These are phyloP conservation scores for Taphrina wiesneri DNA, from an alignment of 1,139 yeast species.

Conservation along the genomic window DNA sequence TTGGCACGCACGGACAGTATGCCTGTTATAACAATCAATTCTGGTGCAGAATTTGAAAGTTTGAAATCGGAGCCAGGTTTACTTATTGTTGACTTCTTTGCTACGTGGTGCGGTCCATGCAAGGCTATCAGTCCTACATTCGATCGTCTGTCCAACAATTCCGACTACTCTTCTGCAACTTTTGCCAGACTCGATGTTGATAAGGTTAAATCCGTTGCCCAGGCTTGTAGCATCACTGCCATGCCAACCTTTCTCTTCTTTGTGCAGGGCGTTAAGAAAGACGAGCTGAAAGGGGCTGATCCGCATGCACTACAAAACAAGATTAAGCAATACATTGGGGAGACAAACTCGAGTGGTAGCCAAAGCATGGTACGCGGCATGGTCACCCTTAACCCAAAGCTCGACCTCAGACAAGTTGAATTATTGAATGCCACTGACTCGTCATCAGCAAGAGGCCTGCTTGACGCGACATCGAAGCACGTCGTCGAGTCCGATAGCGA, in stretches of 20 bases:
- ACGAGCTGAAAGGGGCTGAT: slow-evolving; percentile 76
- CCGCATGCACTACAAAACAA: slow-evolving; percentile 32
- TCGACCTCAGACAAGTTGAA: slow-evolving; percentile 25
- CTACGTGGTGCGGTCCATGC: slow-evolving; percentile 95
- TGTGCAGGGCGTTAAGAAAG: slow-evolving; percentile 64
- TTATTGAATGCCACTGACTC: slow-evolving; percentile 13
- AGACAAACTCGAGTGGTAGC: background rate
- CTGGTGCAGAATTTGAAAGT: slow-evolving; percentile 1
- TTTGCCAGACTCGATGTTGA: slow-evolving; percentile 85
- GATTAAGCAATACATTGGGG: slow-evolving; percentile 18
- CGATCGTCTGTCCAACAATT: slow-evolving; percentile 58
- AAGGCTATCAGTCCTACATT: slow-evolving; percentile 78
- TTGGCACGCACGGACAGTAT: background rate
- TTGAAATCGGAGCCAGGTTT: slow-evolving; percentile 41
- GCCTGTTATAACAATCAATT: slow-evolving; percentile 6
- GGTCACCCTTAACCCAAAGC: slow-evolving; percentile 12
- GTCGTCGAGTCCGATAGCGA: slow-evolving; percentile 36
- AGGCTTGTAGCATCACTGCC: slow-evolving; percentile 22
- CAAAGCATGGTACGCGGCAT: slow-evolving; percentile 4
- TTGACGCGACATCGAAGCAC: slow-evolving; percentile 20
- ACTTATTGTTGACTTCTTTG: slow-evolving; percentile 79
- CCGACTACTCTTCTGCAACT: slow-evolving; percentile 47
- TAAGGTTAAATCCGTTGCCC: slow-evolving; percentile 56
- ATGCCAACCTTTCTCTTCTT: slow-evolving; percentile 74
- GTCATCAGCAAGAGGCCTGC: background rate